These are phyloP conservation scores for Arabis hirsuta DNA, from an alignment of 345 rosid species.

Conservation along the genomic window DNA sequence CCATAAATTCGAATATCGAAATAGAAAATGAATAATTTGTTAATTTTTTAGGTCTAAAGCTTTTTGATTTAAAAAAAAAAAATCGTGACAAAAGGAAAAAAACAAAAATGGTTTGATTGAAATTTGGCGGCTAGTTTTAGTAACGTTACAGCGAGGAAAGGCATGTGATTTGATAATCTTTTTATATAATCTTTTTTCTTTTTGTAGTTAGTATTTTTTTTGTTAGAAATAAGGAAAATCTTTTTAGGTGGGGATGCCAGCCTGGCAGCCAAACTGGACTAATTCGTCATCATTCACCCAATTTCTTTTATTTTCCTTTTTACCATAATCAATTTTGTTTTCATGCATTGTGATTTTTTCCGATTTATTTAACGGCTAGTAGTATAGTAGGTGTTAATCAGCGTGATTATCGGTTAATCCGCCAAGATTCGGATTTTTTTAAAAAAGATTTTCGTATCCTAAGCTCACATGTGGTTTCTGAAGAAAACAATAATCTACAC, in stretches of 20 bases:
- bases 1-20: too few species aligned
- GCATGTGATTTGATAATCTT: conserved; percentile 36
- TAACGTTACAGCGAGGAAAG: conserved; percentile 33
- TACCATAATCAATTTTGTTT: neutral
- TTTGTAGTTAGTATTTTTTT: neutral
- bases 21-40: too few species aligned
- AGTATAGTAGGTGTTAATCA: conserved; percentile 20
- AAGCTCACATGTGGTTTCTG: conserved; percentile 24
- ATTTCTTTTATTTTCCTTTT: neutral
- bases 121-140: conserved; percentile 39
- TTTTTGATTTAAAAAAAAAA: too few species aligned
- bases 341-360: neutral
- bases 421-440: neutral
- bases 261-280: conserved; percentile 45
- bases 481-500: conserved; percentile 15
- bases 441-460: conserved; percentile 8
- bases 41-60: too few species aligned
- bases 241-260: conserved; percentile 39
- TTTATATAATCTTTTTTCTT: neutral
- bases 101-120: neutral
- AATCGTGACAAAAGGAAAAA: neutral
- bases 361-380: conserved; percentile 25
- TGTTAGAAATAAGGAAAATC: neutral
- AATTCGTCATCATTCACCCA: conserved; percentile 17
- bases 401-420: conserved; percentile 39